Percentiles rank a stretch among this genome's conserved stretches.
These are phyloP conservation scores for Plasmodium billcollinsi DNA, from an alignment of 169 alveolate species.

Conservation along the genomic window DNA sequence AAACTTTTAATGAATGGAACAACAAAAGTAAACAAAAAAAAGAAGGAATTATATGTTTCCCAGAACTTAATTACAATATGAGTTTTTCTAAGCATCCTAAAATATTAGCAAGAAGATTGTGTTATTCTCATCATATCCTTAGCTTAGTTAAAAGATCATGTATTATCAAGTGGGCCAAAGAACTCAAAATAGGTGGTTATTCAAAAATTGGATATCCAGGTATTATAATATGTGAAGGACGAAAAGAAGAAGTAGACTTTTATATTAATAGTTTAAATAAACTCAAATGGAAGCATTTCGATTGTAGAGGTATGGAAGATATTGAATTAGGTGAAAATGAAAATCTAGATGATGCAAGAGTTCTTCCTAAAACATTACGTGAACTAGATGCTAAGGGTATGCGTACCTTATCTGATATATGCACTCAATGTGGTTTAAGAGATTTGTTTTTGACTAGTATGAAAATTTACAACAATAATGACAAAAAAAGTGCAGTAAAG, in stretches of 20 bases:
- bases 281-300: slow-evolving; percentile 83
- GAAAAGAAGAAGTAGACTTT: slow-evolving; percentile 81
- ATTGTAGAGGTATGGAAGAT: slow-evolving; percentile 80
- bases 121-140: slow-evolving; percentile 82
- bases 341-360: slow-evolving; percentile 65
- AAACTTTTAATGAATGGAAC: not conserved
- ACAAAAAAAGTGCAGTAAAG: not conserved
- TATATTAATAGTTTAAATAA: slow-evolving; percentile 82
- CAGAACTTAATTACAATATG: slow-evolving; percentile 37
- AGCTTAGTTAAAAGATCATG: slow-evolving; percentile 77
- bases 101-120: slow-evolving; percentile 73
- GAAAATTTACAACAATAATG: slow-evolving; percentile 76
- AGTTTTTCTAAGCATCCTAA: slow-evolving; percentile 1
- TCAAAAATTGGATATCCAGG: slow-evolving; percentile 86
- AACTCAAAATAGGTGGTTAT: slow-evolving; percentile 82
- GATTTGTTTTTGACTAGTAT: slow-evolving; percentile 82
- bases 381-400: slow-evolving; percentile 79
- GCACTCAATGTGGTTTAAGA: slow-evolving; percentile 80
- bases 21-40: not conserved
- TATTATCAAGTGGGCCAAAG: slow-evolving; percentile 82
- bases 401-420: slow-evolving; percentile 78
- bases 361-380: slow-evolving; percentile 77
- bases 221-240: slow-evolving; percentile 82
- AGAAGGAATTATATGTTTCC: not conserved
- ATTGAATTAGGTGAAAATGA: slow-evolving; percentile 60